Evolutionary conservation across 805 yeast genomes (phyloP).

Genomic region (Candida anglica): DNA sequence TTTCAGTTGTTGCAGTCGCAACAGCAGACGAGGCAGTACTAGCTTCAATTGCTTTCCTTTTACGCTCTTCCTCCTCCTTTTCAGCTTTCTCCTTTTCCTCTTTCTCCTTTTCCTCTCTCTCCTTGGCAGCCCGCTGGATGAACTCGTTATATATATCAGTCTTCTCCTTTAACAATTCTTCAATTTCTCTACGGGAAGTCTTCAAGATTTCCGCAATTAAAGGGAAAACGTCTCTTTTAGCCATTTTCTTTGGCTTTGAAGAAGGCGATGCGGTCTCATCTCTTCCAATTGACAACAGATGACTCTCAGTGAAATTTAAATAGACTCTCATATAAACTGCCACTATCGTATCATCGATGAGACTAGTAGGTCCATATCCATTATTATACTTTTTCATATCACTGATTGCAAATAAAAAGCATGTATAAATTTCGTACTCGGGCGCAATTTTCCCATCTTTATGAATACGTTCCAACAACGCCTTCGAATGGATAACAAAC

Average conservation of each 20-base stretch:
- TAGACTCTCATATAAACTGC: slow-evolving; percentile 55
- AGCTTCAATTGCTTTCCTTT: no score
- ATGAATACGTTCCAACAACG: slow-evolving; percentile 19
- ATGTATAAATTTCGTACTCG: slow-evolving; percentile 34
- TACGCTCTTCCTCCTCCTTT: not conserved
- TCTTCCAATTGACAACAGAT: not conserved
- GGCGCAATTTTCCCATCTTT: slow-evolving; percentile 29
- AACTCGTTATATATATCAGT: slow-evolving; percentile 29
- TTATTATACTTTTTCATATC: slow-evolving; percentile 71
- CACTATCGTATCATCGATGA: slow-evolving; percentile 69
- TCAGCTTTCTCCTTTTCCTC: slow-evolving; percentile 2
- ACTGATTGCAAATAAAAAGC: slow-evolving; percentile 45
- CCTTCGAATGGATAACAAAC: slow-evolving; percentile 37
- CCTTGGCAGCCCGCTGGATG: slow-evolving; percentile 7
- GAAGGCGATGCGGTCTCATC: slow-evolving; percentile 23
- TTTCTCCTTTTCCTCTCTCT: no score
- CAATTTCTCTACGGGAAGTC: slow-evolving; percentile 25
- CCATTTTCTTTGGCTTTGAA: slow-evolving; percentile 31
- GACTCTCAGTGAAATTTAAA: slow-evolving; percentile 9
- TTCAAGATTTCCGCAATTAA: slow-evolving; percentile 32
- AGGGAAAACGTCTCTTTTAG: slow-evolving; percentile 41
- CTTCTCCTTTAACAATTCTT: slow-evolving; percentile 22
- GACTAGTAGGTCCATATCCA: slow-evolving; percentile 76
- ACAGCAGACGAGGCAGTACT: no score
- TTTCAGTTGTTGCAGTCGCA: no score